Base-by-base conservation (phyloP, 2,329 filamentous ascomycete genomes). In the Pseudocercospora ulei region DNA sequence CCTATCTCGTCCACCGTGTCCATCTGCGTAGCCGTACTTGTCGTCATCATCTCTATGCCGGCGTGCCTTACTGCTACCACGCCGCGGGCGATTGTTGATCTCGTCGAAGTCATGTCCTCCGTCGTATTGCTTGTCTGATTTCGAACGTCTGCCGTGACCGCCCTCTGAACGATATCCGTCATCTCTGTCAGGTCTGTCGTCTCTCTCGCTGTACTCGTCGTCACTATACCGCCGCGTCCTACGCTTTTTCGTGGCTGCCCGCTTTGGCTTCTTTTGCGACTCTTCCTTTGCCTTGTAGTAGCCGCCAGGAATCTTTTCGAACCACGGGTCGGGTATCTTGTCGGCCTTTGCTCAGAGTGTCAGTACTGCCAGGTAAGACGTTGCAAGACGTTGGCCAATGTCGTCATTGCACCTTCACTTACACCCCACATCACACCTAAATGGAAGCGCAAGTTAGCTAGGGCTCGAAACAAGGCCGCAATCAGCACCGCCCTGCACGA, bases 281-380 rank as follows among this genome's bases (percentile, higher is more conserved):
- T 43, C 44, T 13, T 39, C 39, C 42, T 59, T 59, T 5, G 44
- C 40, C 39, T 53, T 55, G 46, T 58, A 62, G 49, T 50, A 61
- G 36, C 54, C 55, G 18, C 56, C 57, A 13, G 60, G 60, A 17
- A 62, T 55, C 42, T 56, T 57, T 11, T 62, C 59, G 43, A 61
- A 62, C 51, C 56, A 58, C 13, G 35, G 50, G 45, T 62, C 59
- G 23, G 60, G 60, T n/a, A 62, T 58, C 48, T 60, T 61, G 41
- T 61, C 59, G 40, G 53, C 37, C 41, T 44, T 27, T 20, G 16
- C 29, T 33, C 29, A n/a, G n/a, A n/a, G n/a, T n/a, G n/a, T n/a
- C n/a, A n/a, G n/a, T n/a, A n/a, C n/a, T n/a, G n/a, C n/a, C n/a
- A n/a, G n/a, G n/a, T n/a, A n/a, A n/a, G n/a, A n/a, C n/a, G n/a